Base-by-base conservation (phyloP, 2,329 filamentous ascomycete species). In the Fusarium begoniae region DNA sequence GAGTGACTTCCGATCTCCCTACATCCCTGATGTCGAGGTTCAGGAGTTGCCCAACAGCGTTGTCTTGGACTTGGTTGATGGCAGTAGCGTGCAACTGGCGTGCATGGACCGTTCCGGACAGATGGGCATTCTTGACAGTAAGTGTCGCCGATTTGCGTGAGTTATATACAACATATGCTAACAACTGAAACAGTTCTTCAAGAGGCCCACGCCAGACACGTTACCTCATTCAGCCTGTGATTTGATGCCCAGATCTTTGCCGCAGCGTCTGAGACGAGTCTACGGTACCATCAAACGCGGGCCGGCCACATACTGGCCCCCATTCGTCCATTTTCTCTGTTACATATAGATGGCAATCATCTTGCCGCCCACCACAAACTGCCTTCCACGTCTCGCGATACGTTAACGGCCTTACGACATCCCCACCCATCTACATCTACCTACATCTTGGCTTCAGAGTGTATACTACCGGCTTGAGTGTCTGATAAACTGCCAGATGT, bases 41-140 rank as follows among this genome's bases (percentile, higher is more conserved):
- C 93, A 98, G 83, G 96, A 99, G 84, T 87, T 99, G 59, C 95
- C 96, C 6, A 94, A 98, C 84, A 98, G 95, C 79, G 89, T 92
- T 8, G 86, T 89, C 13, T 82, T 91, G 51, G 88, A 91, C 75
- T 88, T 92, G 70, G 76, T 90, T 24, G 89, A 89, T 57, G 89
- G 90, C 7, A 89, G 88, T n/a, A 85, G 86, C 53, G 82, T 92
- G 65, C 90, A 92, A 78, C 82, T 92, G 76, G 90, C 90, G 28
- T 92, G 90, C 73, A 89, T 90, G 80, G 90, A 91, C 79, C 86
- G 90, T 62, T 82, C 84, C 32, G 88, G 89, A 18, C 90, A 92
- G 81, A 79, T 84, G 66, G 85, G 85, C 62, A 83, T 90, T 40
- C 79, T 92, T 60, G 82, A 85, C 55, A 84, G 88, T 90, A 81